These are phyloP conservation scores for Eutypella sp. DNA, from an alignment of 2,329 filamentous ascomycete species.

Conservation along the genomic window DNA sequence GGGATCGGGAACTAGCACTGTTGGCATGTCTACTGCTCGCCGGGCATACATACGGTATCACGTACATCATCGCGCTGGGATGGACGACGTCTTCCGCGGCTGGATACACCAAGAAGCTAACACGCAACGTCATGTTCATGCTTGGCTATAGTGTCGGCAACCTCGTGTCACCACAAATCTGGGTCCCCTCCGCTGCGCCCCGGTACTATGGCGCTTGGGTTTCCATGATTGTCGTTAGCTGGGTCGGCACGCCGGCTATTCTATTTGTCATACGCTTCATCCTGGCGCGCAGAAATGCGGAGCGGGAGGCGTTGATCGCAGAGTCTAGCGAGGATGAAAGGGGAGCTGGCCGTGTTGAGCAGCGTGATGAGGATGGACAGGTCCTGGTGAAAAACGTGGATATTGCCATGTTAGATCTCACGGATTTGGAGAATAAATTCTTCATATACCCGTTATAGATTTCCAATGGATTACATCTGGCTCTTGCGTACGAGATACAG, in stretches of 20 bases:
- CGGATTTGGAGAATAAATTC: constrained; percentile 33
- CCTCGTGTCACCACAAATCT: constrained; percentile 26
- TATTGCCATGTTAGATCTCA: constrained; percentile 32
- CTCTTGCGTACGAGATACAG: too few species aligned
- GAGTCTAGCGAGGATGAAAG: constrained; percentile 13
- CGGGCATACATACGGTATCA: constrained; percentile 27
- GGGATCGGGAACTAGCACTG: constrained; percentile 24
- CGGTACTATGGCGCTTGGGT: constrained; percentile 30
- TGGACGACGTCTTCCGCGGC: constrained; percentile 32
- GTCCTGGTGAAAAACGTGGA: constrained; percentile 27
- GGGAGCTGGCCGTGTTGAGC: constrained; percentile 18
- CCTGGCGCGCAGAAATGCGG: constrained; percentile 25
- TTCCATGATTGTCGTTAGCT: constrained; percentile 27
- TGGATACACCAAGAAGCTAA: constrained; percentile 27
- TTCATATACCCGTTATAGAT: constrained; percentile 28
- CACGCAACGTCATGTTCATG: constrained; percentile 28
- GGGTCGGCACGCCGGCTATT: constrained; percentile 29
- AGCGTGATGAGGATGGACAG: constrained; percentile 27
- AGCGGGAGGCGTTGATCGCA: constrained; percentile 25
- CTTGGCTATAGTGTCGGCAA: constrained; percentile 21
- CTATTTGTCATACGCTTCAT: constrained; percentile 30
- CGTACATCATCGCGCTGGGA: constrained; percentile 31
- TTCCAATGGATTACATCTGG: too few species aligned
- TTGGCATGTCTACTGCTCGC: constrained; percentile 28
- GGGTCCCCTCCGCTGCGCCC: constrained; percentile 20